Conservation (phyloP, 2,329 filamentous ascomycete genomes). For the Dothistroma pini region DNA sequence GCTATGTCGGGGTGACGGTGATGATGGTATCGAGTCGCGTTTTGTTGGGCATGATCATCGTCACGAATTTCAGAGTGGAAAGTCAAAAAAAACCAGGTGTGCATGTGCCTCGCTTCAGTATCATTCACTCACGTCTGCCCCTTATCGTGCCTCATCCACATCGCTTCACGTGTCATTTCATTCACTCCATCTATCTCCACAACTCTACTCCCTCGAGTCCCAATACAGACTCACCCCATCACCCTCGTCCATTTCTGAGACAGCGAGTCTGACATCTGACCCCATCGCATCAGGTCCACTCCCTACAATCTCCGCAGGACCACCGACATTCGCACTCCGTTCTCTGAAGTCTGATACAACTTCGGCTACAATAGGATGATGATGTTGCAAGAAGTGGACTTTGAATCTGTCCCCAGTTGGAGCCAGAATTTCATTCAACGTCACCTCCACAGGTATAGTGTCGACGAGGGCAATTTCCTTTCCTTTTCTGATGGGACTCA, state of each 20-base stretch:
- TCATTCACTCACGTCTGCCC: not conserved
- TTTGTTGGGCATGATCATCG: too few relatives aligned
- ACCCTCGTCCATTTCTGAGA: slow-evolving; percentile 13
- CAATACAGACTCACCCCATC: slow-evolving; percentile 24
- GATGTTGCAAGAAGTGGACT: slow-evolving; percentile 25
- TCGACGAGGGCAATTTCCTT: not conserved
- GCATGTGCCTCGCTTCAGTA: too few relatives aligned
- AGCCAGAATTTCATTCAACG: slow-evolving; percentile 18
- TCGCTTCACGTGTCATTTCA: not conserved
- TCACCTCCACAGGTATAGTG: not conserved
- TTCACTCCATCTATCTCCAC: not conserved
- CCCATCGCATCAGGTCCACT: slow-evolving; percentile 32
- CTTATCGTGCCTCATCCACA: not conserved
- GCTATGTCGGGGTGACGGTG: too few relatives aligned
- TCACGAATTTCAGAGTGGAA: too few relatives aligned
- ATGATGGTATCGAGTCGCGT: too few relatives aligned
- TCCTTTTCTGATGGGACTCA: not conserved
- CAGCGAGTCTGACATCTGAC: slow-evolving; percentile 25
- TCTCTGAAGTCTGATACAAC: slow-evolving; percentile 28
- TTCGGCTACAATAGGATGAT: slow-evolving; percentile 23
- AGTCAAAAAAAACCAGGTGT: too few relatives aligned
- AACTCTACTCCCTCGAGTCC: slow-evolving; percentile 27
- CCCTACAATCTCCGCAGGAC: slow-evolving; percentile 25
- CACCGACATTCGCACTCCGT: slow-evolving; percentile 20
- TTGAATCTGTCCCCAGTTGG: slow-evolving; percentile 18